These are phyloP conservation scores for Penicillium italicum DNA, from an alignment of 2,329 filamentous ascomycete genomes.

Conservation along the genomic window DNA sequence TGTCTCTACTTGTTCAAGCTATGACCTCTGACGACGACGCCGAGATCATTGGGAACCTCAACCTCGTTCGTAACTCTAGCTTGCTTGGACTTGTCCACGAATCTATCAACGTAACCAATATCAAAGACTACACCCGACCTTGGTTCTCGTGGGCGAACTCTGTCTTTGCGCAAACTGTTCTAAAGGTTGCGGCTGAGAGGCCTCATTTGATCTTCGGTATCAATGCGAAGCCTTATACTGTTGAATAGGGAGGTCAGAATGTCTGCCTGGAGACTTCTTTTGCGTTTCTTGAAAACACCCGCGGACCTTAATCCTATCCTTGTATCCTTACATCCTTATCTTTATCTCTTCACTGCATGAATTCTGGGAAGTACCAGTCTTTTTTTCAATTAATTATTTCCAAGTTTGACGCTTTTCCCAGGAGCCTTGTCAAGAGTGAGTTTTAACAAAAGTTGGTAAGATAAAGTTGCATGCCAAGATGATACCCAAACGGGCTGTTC, in stretches of 20 bases:
- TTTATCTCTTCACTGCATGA: not conserved
- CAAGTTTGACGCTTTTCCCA: too few species aligned
- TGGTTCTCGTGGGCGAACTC: slow-evolving; percentile 99
- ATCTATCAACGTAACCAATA: slow-evolving; percentile 76
- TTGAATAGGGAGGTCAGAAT: not conserved
- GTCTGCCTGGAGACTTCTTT: not conserved
- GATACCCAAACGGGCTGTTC: too few species aligned
- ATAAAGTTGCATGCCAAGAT: too few species aligned
- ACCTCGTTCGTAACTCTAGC: slow-evolving; percentile 70
- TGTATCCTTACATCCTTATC: not conserved
- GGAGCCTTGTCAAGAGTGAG: not conserved
- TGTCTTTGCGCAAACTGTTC: slow-evolving; percentile 86
- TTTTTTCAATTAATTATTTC: not conserved
- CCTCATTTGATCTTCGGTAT: slow-evolving; percentile 79
- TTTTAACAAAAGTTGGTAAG: too few species aligned
- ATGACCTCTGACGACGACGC: slow-evolving; percentile 78
- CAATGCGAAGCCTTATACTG: slow-evolving; percentile 41
- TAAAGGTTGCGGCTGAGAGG: slow-evolving; percentile 84
- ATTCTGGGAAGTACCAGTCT: too few species aligned
- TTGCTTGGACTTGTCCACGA: slow-evolving; percentile 83
- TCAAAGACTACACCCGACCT: slow-evolving; percentile 71
- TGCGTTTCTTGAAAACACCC: not conserved
- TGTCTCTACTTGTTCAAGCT: slow-evolving; percentile 87
- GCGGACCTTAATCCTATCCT: not conserved
- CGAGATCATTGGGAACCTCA: slow-evolving; percentile 73